phyloP scores from a whole-genome alignment of 2,329 filamentous ascomycete species.

The Penicillium sp. region DNA sequence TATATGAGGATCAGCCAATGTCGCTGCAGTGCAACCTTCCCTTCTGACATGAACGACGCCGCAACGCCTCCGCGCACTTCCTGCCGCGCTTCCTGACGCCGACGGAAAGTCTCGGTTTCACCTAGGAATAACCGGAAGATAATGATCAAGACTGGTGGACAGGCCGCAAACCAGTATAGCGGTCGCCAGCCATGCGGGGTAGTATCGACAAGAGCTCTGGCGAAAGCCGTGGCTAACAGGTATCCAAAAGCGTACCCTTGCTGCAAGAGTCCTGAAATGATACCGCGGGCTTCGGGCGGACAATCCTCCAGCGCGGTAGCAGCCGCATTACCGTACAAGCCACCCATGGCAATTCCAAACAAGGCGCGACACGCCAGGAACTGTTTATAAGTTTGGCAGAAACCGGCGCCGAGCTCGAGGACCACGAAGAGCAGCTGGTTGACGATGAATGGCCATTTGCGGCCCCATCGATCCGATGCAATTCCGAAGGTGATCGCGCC shows the following conservation, averaged over 20 bases:
- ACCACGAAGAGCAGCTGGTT: constrained; percentile 62
- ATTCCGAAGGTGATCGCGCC: constrained; percentile 58
- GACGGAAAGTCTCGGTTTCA: constrained; percentile 70
- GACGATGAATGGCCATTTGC: constrained; percentile 59
- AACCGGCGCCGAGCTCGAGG: constrained; percentile 59
- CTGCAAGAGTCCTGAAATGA: constrained; percentile 61
- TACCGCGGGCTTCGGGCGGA: constrained; percentile 56
- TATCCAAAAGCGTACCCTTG: constrained; percentile 65
- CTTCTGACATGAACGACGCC: constrained; percentile 69
- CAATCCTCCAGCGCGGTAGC: constrained; percentile 63
- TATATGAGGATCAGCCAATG: constrained; percentile 82
- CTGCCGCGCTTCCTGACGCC: constrained; percentile 63
- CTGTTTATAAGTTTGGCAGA: constrained; percentile 56
- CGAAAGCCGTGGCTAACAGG: constrained; percentile 58
- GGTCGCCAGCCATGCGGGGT: constrained; percentile 79
- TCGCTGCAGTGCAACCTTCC: constrained; percentile 70
- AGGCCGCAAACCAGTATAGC: constrained; percentile 84
- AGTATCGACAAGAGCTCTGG: constrained; percentile 56
- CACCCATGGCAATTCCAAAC: constrained; percentile 64
- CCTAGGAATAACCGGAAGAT: constrained; percentile 72
- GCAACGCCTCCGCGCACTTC: constrained; percentile 57
- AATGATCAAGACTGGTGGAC: constrained; percentile 77
- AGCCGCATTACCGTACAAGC: constrained; percentile 60
- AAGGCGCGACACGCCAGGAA: constrained; percentile 60
- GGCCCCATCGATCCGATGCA: constrained; percentile 51